A percentile compares a stretch with the other conserved stretches of the same genome.
These are phyloP conservation scores for Ceratobasidium sp. DNA, from an alignment of 1,284 basidiomycete genomes.

Conservation along the genomic window DNA sequence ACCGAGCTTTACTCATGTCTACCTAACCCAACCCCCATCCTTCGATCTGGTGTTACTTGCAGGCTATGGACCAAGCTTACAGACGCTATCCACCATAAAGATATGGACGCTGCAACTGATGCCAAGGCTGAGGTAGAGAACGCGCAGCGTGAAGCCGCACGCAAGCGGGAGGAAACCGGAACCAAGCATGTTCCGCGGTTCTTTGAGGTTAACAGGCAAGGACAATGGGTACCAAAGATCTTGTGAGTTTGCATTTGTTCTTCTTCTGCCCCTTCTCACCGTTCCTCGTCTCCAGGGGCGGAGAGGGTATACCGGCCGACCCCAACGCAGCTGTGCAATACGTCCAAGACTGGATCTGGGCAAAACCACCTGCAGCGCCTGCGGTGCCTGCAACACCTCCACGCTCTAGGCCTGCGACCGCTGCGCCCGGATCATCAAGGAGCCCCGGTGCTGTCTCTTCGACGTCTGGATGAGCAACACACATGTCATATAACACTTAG, in stretches of 20 bases:
- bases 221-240: slow-evolving; percentile 85
- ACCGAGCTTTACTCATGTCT: background rate
- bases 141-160: slow-evolving; percentile 86
- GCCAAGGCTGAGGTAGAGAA: slow-evolving; percentile 95
- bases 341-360: slow-evolving; percentile 74
- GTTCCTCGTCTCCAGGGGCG: slow-evolving; percentile 21
- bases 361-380: slow-evolving; percentile 52
- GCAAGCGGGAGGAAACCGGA: slow-evolving; percentile 79
- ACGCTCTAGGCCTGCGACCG: background rate
- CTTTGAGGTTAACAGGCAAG: slow-evolving; percentile 80
- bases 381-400: slow-evolving; percentile 30
- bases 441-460: slow-evolving; percentile 7
- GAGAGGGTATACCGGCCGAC: slow-evolving; percentile 74
- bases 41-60: background rate
- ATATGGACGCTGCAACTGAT: slow-evolving; percentile 94
- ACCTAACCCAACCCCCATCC: background rate
- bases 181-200: slow-evolving; percentile 78
- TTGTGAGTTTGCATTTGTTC: slow-evolving; percentile 62
- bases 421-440: background rate
- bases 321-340: slow-evolving; percentile 70
- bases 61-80: slow-evolving; percentile 91
- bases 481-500: background rate
- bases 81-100: slow-evolving; percentile 84
- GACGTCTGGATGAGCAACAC: background rate
- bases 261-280: slow-evolving; percentile 47